A percentile compares a stretch with the other conserved stretches of the same genome.
Conservation (phyloP, 257 asterid species). For the Solanum lignicaule region DNA sequence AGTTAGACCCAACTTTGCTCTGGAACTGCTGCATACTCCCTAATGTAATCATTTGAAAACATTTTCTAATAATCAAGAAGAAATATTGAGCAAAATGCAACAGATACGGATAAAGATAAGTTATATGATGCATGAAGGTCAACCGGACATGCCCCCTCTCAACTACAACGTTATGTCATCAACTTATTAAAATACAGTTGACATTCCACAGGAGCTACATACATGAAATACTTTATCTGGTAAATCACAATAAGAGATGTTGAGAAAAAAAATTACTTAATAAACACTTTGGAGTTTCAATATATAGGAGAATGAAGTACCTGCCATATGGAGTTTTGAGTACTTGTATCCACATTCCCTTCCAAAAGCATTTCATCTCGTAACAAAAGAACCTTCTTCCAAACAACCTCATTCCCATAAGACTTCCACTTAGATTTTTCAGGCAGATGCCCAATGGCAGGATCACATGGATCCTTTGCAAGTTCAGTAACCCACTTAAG, state of each 20-base stretch:
- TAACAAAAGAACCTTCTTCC: constrained; percentile 64
- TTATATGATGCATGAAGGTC: neutral
- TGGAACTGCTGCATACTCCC: neutral
- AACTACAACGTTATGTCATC: neutral
- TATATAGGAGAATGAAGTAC: constrained; percentile 3
- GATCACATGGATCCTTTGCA: constrained; percentile 61
- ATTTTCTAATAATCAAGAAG: neutral
- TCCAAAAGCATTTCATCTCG: constrained; percentile 46
- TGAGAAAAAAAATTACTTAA: neutral
- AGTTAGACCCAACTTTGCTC: neutral
- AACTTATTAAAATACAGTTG: neutral
- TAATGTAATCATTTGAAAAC: neutral
- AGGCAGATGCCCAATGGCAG: constrained; percentile 35
- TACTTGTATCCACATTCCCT: constrained; percentile 29
- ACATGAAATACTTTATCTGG: neutral
- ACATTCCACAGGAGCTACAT: neutral
- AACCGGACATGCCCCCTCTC: neutral
- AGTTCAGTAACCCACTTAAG: constrained; percentile 50
- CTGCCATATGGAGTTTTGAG: constrained; percentile 42
- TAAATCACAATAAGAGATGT: neutral
- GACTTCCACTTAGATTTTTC: constrained; percentile 62
- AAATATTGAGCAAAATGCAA: neutral
- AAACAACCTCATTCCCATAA: constrained; percentile 36
- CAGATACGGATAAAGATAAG: neutral
- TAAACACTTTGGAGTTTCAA: neutral